phyloP scores from a whole-genome alignment of 352 stramenopile species.

The Globisporangium spinosum region DNA sequence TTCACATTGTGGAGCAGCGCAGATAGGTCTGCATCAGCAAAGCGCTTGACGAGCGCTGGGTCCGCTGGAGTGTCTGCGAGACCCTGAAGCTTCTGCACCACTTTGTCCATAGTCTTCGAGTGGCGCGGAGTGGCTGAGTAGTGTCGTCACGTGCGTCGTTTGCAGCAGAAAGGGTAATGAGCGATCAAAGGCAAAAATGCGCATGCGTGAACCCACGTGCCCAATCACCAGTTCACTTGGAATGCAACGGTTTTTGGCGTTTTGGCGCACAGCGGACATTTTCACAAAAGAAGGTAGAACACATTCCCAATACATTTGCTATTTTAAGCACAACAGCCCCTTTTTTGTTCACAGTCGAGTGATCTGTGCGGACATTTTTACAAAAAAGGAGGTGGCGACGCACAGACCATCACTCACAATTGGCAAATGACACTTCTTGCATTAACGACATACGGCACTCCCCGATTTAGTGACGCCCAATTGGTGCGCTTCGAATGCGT shows the following conservation, averaged over 20 bases:
- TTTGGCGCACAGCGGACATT: too few relatives aligned
- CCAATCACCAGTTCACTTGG: too few relatives aligned
- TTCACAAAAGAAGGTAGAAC: too few relatives aligned
- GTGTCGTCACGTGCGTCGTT: neutral
- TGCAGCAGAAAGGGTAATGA: slow-evolving; percentile 1
- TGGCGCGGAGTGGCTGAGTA: neutral
- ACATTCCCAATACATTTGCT: too few relatives aligned
- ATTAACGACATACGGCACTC: neutral
- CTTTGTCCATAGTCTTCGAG: slow-evolving; percentile 36
- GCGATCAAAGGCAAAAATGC: neutral
- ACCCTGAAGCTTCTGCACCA: slow-evolving; percentile 36
- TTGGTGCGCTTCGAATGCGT: neutral
- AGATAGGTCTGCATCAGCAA: slow-evolving; percentile 22
- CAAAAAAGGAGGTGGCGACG: too few relatives aligned
- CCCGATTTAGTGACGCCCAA: slow-evolving; percentile 6
- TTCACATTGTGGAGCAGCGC: slow-evolving; percentile 48
- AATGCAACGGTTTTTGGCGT: neutral
- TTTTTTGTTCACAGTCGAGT: too few relatives aligned
- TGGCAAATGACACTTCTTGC: neutral
- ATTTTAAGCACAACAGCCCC: too few relatives aligned
- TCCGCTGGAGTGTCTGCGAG: slow-evolving; percentile 25
- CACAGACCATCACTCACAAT: neutral
- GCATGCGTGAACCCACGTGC: neutral
- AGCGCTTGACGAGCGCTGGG: slow-evolving; percentile 17
- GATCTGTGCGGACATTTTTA: too few relatives aligned